Percentiles rank a stretch among this genome's conserved stretches.
Conservation (phyloP, 768 basidiomycete species). For the Boletus pseudo-olivaceus region DNA sequence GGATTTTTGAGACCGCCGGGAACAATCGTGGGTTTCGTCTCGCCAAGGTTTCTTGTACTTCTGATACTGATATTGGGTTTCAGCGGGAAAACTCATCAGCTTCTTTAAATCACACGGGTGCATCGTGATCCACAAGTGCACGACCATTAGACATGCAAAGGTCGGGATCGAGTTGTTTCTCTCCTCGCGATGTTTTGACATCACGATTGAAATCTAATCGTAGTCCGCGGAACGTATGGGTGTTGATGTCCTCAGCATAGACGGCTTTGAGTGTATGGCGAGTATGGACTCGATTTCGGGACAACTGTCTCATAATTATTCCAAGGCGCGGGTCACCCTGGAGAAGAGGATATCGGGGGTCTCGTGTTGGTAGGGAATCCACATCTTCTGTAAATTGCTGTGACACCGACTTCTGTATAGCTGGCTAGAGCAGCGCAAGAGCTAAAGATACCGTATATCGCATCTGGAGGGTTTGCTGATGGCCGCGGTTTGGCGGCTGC, state of each 20-base stretch:
- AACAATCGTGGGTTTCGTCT: constrained; percentile 64
- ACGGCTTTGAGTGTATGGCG: constrained; percentile 81
- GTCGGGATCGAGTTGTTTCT: constrained; percentile 33
- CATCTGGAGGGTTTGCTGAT: constrained; percentile 89
- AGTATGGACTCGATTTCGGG: not conserved
- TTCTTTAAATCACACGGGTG: constrained; percentile 78
- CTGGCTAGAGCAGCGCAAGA: constrained; percentile 85
- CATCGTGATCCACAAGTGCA: constrained; percentile 88
- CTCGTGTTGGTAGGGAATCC: constrained; percentile 61
- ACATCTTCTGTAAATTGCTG: not conserved
- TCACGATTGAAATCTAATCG: not conserved
- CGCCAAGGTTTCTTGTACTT: not conserved
- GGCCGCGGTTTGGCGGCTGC: constrained; percentile 80
- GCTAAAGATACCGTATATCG: constrained; percentile 80
- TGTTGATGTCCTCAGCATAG: constrained; percentile 86
- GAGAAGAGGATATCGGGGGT: constrained; percentile 90
- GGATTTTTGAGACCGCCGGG: constrained; percentile 90
- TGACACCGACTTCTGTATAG: constrained; percentile 35
- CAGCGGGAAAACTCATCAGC: constrained; percentile 74
- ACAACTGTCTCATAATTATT: constrained; percentile 5
- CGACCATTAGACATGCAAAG: constrained; percentile 82
- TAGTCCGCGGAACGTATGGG: constrained; percentile 69
- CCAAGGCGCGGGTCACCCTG: constrained; percentile 90
- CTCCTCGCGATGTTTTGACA: constrained; percentile 4
- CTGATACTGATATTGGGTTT: not conserved